Evolutionary conservation across 176 grass and related monocot species (phyloP), one percentile per base, ranked within the genome.

Genomic region (Eleusine coracana): DNA sequence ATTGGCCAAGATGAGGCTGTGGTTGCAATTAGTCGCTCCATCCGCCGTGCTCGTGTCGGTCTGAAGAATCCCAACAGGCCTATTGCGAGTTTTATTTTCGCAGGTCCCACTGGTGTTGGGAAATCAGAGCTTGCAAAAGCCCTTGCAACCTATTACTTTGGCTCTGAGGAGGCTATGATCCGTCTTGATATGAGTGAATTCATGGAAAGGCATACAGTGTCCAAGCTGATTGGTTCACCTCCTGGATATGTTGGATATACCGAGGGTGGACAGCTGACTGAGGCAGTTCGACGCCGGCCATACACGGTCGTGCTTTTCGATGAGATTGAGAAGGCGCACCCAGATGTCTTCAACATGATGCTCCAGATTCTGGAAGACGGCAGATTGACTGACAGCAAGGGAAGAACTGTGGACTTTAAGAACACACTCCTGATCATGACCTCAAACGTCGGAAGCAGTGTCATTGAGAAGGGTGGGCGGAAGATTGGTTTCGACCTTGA

Each of bases 271-370:
- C 94, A 97, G 64, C 88, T 97, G 63, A 97, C 94, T 8, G 94
- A 97, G 91, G 94, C 94, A 50, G 94, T 97, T 74, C 87, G 91
- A 49, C 88, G 90, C 20, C 73, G 94, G 14, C 91, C 94, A n/a
- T 97, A 97, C 63, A 93, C 91, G 1, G 94, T 97, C 10, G 89
- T 97, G 45, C 94, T 97, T 42, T 97, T 96, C 11, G 94, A 96
- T 73, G 90, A 96, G 79, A 96, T 96, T 44, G 94, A 96, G 73
- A 96, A 96, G 77, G 94, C 94, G 0, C 94, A 97, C 66, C 94
- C 94, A 0, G 94, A 97, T 75, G 94, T 97, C 10, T 97, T 97
- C 83, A 97, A 97, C 87, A 97, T 94, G 94, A 97, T 97, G 91
- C 94, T 97, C 39, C 92, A 97, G 84, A 97, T 97, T 68, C 75